Evolutionary conservation across 257 asterid genomes (phyloP).

Genomic region (Cordia subcordata): DNA sequence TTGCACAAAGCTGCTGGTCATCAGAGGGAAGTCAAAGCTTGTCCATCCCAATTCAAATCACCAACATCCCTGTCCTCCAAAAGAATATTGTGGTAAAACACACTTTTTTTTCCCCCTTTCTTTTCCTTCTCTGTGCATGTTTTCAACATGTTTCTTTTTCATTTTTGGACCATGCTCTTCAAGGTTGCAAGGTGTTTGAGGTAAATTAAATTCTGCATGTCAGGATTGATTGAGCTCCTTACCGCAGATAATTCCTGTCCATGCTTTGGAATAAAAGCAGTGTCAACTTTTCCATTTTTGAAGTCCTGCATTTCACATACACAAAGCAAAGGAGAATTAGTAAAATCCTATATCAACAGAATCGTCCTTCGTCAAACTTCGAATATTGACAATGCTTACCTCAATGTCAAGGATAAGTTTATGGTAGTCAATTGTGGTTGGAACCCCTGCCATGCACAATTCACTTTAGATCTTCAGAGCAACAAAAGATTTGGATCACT

Average conservation of each 20-base stretch:
- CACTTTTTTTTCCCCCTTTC: too few species aligned
- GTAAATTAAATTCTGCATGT: too few species aligned
- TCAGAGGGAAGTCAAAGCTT: too few species aligned
- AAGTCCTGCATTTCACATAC: slow-evolving; percentile 58
- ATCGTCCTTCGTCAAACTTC: background rate
- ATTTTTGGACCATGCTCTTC: too few species aligned
- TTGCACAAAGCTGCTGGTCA: background rate
- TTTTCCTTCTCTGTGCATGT: too few species aligned
- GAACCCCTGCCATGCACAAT: slow-evolving; percentile 60
- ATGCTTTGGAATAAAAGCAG: slow-evolving; percentile 97
- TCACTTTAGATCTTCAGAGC: background rate
- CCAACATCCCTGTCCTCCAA: too few species aligned
- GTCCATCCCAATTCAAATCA: too few species aligned
- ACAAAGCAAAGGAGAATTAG: slow-evolving; percentile 1
- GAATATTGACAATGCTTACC: slow-evolving; percentile 38
- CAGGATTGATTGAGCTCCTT: slow-evolving; percentile 19
- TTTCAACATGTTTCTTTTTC: too few species aligned
- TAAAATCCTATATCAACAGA: background rate
- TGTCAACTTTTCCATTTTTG: slow-evolving; percentile 84
- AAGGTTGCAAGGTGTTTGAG: too few species aligned
- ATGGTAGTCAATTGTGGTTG: slow-evolving; percentile 95
- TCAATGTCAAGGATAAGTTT: slow-evolving; percentile 94
- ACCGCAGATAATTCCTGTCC: slow-evolving; percentile 93
- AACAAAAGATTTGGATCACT: background rate
- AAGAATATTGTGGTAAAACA: too few species aligned